Conservation (phyloP, 2,329 filamentous ascomycete genomes). For the Blumeria graminis region DNA sequence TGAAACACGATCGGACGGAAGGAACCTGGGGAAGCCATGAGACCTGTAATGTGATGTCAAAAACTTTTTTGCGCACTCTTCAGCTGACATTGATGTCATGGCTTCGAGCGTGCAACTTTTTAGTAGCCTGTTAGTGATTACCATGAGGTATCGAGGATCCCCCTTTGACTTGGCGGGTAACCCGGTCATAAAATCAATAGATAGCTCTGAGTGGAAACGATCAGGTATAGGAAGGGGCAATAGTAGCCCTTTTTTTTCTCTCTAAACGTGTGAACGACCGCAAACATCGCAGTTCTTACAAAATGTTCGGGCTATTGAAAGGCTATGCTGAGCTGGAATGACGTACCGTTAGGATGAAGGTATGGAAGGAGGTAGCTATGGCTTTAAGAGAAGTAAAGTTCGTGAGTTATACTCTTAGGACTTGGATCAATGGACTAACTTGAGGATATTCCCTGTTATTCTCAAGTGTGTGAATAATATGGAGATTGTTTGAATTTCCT, state of each 20-base stretch:
- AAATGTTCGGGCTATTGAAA: too few species aligned
- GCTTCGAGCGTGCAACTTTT: not conserved
- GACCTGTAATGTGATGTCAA: not conserved
- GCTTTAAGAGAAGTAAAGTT: too few species aligned
- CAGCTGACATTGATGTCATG: not conserved
- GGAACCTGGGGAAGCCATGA: not conserved
- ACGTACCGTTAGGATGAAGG: too few species aligned
- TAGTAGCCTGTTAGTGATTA: not conserved
- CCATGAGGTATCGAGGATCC: not conserved
- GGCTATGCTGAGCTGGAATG: too few species aligned
- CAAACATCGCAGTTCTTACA: not conserved
- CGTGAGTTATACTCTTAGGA: too few species aligned
- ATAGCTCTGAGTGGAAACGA: not conserved
- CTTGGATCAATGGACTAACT: too few species aligned
- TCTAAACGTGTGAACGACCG: not conserved
- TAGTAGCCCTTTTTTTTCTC: not conserved
- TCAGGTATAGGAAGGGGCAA: not conserved
- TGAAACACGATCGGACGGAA: not conserved
- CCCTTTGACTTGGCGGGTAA: not conserved
- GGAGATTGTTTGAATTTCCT: too few species aligned
- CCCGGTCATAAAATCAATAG: not conserved
- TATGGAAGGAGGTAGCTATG: too few species aligned
- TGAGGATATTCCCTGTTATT: too few species aligned
- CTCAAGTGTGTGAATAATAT: too few species aligned
- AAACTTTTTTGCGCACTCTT: not conserved